phyloP scores from a whole-genome alignment of 306 rosid genomes.

The Mimosa pudica region DNA sequence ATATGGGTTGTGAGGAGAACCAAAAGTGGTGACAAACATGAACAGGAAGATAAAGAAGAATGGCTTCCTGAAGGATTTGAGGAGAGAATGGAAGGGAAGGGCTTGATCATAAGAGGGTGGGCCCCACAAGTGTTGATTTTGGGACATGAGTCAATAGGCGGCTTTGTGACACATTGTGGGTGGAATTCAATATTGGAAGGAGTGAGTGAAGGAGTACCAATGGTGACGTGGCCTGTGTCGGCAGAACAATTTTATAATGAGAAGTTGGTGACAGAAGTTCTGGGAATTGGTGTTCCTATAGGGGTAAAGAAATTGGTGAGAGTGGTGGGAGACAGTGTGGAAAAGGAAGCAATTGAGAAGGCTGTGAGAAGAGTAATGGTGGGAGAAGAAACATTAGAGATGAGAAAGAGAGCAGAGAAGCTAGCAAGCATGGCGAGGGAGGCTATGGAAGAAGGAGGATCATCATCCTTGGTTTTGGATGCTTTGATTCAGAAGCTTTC shows the following conservation, averaged over 20 bases:
- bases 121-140: slow-evolving; percentile 23
- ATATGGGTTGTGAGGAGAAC: slow-evolving; percentile 26
- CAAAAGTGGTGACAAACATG: neutral
- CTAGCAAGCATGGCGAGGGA: slow-evolving; percentile 38
- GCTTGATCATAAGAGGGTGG: slow-evolving; percentile 25
- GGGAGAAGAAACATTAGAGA: slow-evolving; percentile 49
- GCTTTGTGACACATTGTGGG: slow-evolving; percentile 40
- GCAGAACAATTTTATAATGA: slow-evolving; percentile 47
- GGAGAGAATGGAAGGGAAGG: neutral
- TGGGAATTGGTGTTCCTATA: slow-evolving; percentile 37
- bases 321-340: neutral
- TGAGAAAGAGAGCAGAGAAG: slow-evolving; percentile 48
- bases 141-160: neutral
- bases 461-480: slow-evolving; percentile 40
- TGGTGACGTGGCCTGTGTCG: slow-evolving; percentile 41
- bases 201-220: slow-evolving; percentile 15
- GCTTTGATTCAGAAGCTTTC: slow-evolving; percentile 40
- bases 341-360: neutral
- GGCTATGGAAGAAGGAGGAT: slow-evolving; percentile 54
- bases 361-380: slow-evolving; percentile 38
- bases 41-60: neutral
- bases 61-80: slow-evolving; percentile 15
- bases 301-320: slow-evolving; percentile 24
- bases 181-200: slow-evolving; percentile 48
- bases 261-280: slow-evolving; percentile 37